Base-by-base conservation (phyloP, 2,329 filamentous ascomycete species). In the Aureobasidium sp. region DNA sequence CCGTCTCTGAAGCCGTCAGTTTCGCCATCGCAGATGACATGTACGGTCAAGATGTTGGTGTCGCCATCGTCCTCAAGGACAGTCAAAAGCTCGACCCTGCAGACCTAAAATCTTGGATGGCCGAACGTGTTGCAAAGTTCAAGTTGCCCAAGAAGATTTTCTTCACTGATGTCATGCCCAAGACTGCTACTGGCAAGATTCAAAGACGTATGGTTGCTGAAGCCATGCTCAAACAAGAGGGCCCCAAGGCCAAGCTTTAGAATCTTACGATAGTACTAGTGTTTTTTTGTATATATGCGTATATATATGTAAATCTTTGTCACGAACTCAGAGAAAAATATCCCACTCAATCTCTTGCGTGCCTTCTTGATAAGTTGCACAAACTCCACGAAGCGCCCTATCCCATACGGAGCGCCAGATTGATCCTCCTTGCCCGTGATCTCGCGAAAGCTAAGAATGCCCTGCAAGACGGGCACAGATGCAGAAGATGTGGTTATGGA, bases 171-270 rank as follows among this genome's bases (percentile, higher is more conserved):
- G 77, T 87, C 66, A 95, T 95, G 85, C 90, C 90, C 65, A 95
- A 95, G 81, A 93, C 91, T 4, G 90, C 90, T n/a, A 95, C 90
- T 6, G 90, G 90, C 61, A 95, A 95, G 80, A 88, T 95, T 63
- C 90, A 95, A 76, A 80, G 90, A 64, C 83, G 89, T 65, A 90
- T 92, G 69, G 90, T 95, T n/a, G 90, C 90, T 15, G 89, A 93
- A 74, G 84, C 84, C 34, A 93, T 95, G 89, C 79, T 87, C 74
- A 89, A 89, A 79, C 82, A 59, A 37, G 63, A 64, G 29, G 25
- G 32, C 6, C 55, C 62, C 13, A 65, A 63, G 48, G 60, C 64
- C 16, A 65, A 65, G 60, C 47, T 65, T 15, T 59, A 58, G 15
- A 16, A 34, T 30, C 32, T 39, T 27, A 45, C 25, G 21, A 21